Evolutionary conservation across 108 stramenopile species (phyloP), one percentile per base, ranked within the genome.

Genomic region (Chaetoceros muelleri): DNA sequence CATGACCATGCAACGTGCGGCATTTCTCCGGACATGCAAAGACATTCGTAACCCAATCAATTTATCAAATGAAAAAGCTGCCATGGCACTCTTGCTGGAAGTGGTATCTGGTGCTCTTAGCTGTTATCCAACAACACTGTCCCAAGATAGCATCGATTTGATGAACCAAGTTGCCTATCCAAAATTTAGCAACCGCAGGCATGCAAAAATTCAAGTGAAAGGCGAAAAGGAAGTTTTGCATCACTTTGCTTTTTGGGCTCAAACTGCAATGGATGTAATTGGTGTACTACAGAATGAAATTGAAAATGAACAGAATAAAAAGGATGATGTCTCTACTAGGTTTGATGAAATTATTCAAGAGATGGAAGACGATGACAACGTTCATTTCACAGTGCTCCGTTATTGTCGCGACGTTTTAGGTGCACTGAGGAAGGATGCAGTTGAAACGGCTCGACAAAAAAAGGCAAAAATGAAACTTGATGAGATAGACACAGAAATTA

Each of bases 161-260:
- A 21, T 55, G 28, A 78, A 85, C 54, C 74, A 86, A 62, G 26
- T 46, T 16, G 59, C 60, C 13, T 87, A 75, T 63, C 84, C 84
- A 24, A 74, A 72, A 29, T 95, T 82, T 58, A 85, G 81, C 58
- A 94, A 94, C 53, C 53, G 62, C 18, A 80, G 93, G 26, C 87
- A 94, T 68, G 93, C 89, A 46, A 85, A 81, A 57, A 82, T 94
- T 54, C 93, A 94, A 68, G 89, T 94, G 10, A 64, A 70, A 3
- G 89, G 89, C 16, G 93, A 94, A 72, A 94, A 94, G 67, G 85
- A 84, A 65, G 89, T 94, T 2, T 62, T 94, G 64, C 81, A 85
- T 55, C 87, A 91, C 53, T 94, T 76, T 76, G 71, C 71, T 1
- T 48, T 65, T 21, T 89, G 87, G 82, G 87, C 87, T 2, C 58